These are phyloP conservation scores for Tetrapisispora arboricola DNA, from an alignment of 805 yeast genomes.

Conservation along the genomic window DNA sequence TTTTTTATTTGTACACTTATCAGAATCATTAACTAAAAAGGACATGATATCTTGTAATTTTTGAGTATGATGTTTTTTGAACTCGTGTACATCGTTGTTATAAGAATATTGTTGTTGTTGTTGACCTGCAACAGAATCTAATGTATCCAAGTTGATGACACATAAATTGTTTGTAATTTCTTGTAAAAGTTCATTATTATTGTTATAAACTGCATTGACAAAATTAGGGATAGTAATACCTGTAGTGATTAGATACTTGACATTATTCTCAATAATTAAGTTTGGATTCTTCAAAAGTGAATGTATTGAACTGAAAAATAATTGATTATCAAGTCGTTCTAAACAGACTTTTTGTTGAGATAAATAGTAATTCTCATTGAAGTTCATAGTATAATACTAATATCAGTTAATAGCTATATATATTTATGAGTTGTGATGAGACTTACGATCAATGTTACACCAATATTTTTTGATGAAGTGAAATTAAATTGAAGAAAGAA, in stretches of 20 bases:
- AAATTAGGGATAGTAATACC: not conserved
- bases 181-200: not conserved
- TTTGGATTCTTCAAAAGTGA: slow-evolving; percentile 26
- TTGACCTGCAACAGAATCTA: slow-evolving; percentile 18
- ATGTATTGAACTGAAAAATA: slow-evolving; percentile 40
- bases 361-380: slow-evolving; percentile 6
- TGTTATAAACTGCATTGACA: not conserved
- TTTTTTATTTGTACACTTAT: not conserved
- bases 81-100: slow-evolving; percentile 1
- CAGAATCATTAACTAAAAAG: not conserved
- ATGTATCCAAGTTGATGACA: slow-evolving; percentile 30
- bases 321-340: slow-evolving; percentile 32
- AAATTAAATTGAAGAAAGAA: too few relatives aligned
- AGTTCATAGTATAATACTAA: slow-evolving; percentile 3
- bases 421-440: not conserved
- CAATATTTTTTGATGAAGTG: too few relatives aligned
- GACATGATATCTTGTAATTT: slow-evolving; percentile 8
- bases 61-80: slow-evolving; percentile 18
- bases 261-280: slow-evolving; percentile 31
- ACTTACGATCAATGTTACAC: too few relatives aligned
- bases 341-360: slow-evolving; percentile 21
- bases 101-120: slow-evolving; percentile 22
- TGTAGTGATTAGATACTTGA: slow-evolving; percentile 15
- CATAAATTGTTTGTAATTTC: slow-evolving; percentile 24
- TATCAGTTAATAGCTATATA: not conserved